Evolutionary conservation across 2,329 filamentous ascomycete genomes (phyloP), one percentile per base, ranked within the genome.

Genomic region (Penicillium sp.): DNA sequence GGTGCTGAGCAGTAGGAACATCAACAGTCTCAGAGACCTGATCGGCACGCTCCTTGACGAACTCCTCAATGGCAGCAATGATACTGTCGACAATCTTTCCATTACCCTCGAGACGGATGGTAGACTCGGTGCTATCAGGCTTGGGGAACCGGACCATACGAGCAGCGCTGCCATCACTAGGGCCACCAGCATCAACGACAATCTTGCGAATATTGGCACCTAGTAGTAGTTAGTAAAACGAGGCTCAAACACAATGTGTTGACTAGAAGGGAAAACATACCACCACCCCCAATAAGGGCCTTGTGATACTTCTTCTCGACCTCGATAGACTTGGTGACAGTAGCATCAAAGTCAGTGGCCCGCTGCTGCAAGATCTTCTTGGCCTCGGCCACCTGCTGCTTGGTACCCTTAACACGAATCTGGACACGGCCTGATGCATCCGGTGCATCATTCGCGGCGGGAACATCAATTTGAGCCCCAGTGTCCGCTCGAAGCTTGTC

Each of bases 121-220:
- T 84, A 70, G 89, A 91, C 45, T 90, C 91, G 58, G 90, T 88
- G 52, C 88, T 85, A 56, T 96, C 93, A 63, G 90, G 88, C 73
- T 93, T 92, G 56, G 95, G 95, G 81, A 99, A 98, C 73, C 93
- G 92, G 58, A 99, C 91, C 68, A 93, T 91, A 61, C 93, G 90
- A 51, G 92, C 90, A 66, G 95, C 88, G 41, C 90, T 87, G 61
- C 89, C 86, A 70, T 96, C 93, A 65, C 92, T 90, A 37, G 93
- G 92, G 10, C 95, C 96, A 61, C 95, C 96, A 47, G 95, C 93
- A 67, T 90, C 86, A 53, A 90, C 82, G 54, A 99, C 90, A 59
- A 99, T 92, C 60, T 90, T 87, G 60, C 90, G 90, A 57, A 99
- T 88, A 70, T 89, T 95, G 45, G 90, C 82, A 67, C 93, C 91